These are phyloP conservation scores for Limtongia smithiae DNA, from an alignment of 805 yeast species.

Conservation along the genomic window DNA sequence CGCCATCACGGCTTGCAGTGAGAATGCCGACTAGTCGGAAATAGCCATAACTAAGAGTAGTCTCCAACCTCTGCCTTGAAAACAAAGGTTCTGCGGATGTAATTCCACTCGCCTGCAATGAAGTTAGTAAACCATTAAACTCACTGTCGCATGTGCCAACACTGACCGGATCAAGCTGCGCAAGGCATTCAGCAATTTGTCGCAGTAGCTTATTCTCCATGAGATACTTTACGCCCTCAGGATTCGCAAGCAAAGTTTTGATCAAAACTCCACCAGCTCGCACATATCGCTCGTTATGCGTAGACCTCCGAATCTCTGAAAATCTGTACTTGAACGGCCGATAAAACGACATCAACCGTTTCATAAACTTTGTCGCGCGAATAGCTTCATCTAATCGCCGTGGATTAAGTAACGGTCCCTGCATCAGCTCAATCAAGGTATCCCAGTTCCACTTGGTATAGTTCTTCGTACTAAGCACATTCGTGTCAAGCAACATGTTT, in stretches of 20 bases:
- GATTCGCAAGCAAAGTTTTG: slow-evolving; percentile 56
- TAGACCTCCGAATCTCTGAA: slow-evolving; percentile 50
- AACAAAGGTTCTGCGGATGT: slow-evolving; percentile 71
- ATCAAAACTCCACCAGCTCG: slow-evolving; percentile 74
- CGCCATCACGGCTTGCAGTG: slow-evolving; percentile 57
- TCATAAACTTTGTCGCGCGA: slow-evolving; percentile 78
- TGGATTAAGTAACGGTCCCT: slow-evolving; percentile 76
- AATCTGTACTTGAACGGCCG: slow-evolving; percentile 89
- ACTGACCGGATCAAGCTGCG: slow-evolving; percentile 78
- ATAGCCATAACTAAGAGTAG: slow-evolving; percentile 72
- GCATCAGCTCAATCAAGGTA: slow-evolving; percentile 62
- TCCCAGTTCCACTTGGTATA: slow-evolving; percentile 88
- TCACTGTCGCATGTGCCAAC: no score
- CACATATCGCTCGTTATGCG: slow-evolving; percentile 54
- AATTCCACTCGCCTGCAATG: slow-evolving; percentile 75
- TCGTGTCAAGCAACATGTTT: slow-evolving; percentile 60
- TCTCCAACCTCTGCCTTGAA: slow-evolving; percentile 53
- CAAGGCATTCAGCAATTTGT: slow-evolving; percentile 84
- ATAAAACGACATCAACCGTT: slow-evolving; percentile 77
- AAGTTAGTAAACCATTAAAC: no score
- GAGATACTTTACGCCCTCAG: slow-evolving; percentile 65
- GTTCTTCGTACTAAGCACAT: slow-evolving; percentile 72
- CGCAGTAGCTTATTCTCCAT: slow-evolving; percentile 74
- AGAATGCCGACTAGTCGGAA: slow-evolving; percentile 73
- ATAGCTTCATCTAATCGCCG: slow-evolving; percentile 71